Percentiles rank a stretch among this genome's conserved stretches.
Conservation (phyloP, 2,329 filamentous ascomycete species). For the Trichoderma sp. region DNA sequence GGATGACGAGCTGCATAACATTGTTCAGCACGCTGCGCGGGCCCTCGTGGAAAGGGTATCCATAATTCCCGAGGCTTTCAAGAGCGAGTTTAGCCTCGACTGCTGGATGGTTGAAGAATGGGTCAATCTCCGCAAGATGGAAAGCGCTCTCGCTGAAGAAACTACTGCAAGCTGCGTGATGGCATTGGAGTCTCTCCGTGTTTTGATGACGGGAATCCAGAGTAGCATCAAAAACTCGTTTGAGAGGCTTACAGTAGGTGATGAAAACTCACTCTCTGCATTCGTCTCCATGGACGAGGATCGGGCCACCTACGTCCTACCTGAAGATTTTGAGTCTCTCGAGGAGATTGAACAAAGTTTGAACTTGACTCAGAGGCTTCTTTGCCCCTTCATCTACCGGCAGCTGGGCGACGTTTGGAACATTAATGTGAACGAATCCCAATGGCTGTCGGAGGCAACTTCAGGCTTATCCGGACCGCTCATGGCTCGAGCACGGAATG, state of each 20-base stretch:
- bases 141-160: constrained; percentile 32
- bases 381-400: constrained; percentile 41
- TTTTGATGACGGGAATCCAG: constrained; percentile 32
- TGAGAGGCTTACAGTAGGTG: constrained; percentile 1
- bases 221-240: constrained; percentile 29
- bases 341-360: constrained; percentile 32
- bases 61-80: constrained; percentile 1
- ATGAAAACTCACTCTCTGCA: neutral
- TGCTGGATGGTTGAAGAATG: constrained; percentile 39
- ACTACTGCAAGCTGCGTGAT: neutral
- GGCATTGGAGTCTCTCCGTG: constrained; percentile 28
- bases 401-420: constrained; percentile 28
- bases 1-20: constrained; percentile 57
- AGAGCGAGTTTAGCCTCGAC: constrained; percentile 39
- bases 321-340: constrained; percentile 33
- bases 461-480: neutral
- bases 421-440: neutral
- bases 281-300: constrained; percentile 37
- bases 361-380: constrained; percentile 37
- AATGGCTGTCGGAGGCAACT: neutral
- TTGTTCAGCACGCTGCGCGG: constrained; percentile 60
- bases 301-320: constrained; percentile 42
- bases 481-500: neutral
- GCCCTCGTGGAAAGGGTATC: constrained; percentile 52
- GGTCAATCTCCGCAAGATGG: constrained; percentile 34